Base-by-base conservation (phyloP, 2,329 filamentous ascomycete species). In the Fusarium sublunatum region DNA sequence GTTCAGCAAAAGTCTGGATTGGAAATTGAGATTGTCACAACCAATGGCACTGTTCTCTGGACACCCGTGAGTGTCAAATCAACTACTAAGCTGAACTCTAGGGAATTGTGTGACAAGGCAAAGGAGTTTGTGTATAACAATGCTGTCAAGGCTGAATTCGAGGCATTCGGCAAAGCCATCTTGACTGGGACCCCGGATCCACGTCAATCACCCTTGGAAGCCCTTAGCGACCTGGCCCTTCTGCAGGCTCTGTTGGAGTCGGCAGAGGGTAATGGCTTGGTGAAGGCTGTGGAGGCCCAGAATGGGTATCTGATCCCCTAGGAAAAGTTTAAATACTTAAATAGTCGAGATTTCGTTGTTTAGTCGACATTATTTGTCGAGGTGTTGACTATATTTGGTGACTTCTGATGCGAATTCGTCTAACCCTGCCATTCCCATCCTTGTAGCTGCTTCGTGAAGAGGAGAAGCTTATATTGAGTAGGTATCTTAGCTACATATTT, bases 21-120 rank as follows among this genome's bases (percentile, higher is more conserved):
- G 4, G 47, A 50, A 28, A 50, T 50, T 8, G 47, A 50, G 8
- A 22, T 50, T 7, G 15, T 42, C n/a, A 50, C 22, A 32, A 50
- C 47, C 13, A 15, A 8, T 22, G 47, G 26, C 3, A 22, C 24
- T 22, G 8, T 43, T 22, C 19, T 50, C 26, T 50, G 47, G 47
- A 50, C 28, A 10, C 47, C 47, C 5, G 10, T 34, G 1, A 42
- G 36, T n/a, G 36, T 50, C 10, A 34, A 11, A 24, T 39, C 15
- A 24, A 24, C 36, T 7, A 39, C 36, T 13, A 39, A 13, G 8
- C 8, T 11, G 34, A 28, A 22, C 12, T 42, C 22, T 34, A 19
- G 10, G 11, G 47, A 10, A 5, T 11, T 7, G n/a, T 8, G 19
- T 7, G 15, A 3, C 9, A 13, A 43, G 22, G 34, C 6, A 2